These are phyloP conservation scores for Tuctoria greenei DNA, from an alignment of 176 grass and related monocot species.

Conservation along the genomic window DNA sequence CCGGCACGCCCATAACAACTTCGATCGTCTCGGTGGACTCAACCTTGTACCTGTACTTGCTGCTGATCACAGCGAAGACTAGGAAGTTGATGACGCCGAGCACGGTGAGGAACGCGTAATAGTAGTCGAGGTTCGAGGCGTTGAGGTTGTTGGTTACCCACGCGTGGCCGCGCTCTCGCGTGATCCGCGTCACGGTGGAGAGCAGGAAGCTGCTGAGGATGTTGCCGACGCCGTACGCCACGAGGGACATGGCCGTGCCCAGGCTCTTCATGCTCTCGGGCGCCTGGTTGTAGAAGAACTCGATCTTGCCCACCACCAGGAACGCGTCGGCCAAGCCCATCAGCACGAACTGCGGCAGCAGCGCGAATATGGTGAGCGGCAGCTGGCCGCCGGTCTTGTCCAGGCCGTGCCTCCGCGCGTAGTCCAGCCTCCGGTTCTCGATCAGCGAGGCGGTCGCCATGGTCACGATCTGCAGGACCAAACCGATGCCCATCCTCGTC, in stretches of 20 bases:
- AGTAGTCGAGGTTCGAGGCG: slow-evolving; percentile 66
- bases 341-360: slow-evolving; percentile 82
- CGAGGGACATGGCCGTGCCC: slow-evolving; percentile 57
- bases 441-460: slow-evolving; percentile 47
- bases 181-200: slow-evolving; percentile 38
- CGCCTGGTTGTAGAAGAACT: slow-evolving; percentile 95
- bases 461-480: slow-evolving; percentile 57
- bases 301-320: slow-evolving; percentile 50
- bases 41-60: slow-evolving; percentile 45
- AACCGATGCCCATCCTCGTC: slow-evolving; percentile 52
- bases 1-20: not conserved
- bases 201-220: slow-evolving; percentile 71
- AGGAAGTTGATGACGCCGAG: slow-evolving; percentile 36
- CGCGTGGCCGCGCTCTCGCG: slow-evolving; percentile 6
- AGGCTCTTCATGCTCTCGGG: slow-evolving; percentile 91
- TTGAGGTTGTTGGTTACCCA: slow-evolving; percentile 84
- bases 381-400: not conserved
- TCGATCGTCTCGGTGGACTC: slow-evolving; percentile 42
- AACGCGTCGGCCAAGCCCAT: slow-evolving; percentile 75
- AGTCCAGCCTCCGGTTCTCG: slow-evolving; percentile 49
- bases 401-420: slow-evolving; percentile 42
- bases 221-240: slow-evolving; percentile 65
- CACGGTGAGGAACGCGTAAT: slow-evolving; percentile 61
- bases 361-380: slow-evolving; percentile 59
- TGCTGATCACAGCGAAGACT: slow-evolving; percentile 45